phyloP scores from a whole-genome alignment of 2,329 filamentous ascomycete genomes.

The Neofusicoccum cordaticola region DNA sequence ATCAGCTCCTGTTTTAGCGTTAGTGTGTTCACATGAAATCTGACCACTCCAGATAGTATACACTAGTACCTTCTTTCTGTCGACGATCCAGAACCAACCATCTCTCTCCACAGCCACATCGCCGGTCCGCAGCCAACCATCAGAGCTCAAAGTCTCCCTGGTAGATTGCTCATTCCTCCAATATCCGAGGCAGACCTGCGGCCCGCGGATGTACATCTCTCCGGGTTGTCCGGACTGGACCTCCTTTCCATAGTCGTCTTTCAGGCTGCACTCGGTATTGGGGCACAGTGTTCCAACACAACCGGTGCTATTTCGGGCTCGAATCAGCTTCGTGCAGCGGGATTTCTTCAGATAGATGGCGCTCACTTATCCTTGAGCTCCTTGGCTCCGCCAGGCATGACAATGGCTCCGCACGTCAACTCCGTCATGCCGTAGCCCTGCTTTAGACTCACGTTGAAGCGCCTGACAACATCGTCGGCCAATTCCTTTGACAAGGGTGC shows the following conservation, averaged over 20 bases:
- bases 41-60: too few species aligned
- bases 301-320: constrained; percentile 34
- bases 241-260: constrained; percentile 57
- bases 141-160: constrained; percentile 56
- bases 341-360: not conserved
- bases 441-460: constrained; percentile 56
- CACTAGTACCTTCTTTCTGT: constrained; percentile 60
- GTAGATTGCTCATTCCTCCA: constrained; percentile 71
- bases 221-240: constrained; percentile 54
- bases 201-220: constrained; percentile 71
- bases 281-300: constrained; percentile 66
- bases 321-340: constrained; percentile 34
- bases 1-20: constrained; percentile 49
- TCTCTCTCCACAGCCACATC: constrained; percentile 63
- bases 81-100: constrained; percentile 64
- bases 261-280: constrained; percentile 68
- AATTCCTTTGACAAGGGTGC: constrained; percentile 56
- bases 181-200: constrained; percentile 73
- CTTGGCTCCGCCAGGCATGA: constrained; percentile 29
- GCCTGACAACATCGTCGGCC: constrained; percentile 53
- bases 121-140: constrained; percentile 70
- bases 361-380: constrained; percentile 19
- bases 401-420: constrained; percentile 31
- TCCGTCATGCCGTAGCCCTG: constrained; percentile 92
- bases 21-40: not conserved